These are phyloP conservation scores for Sergeia podlipaevii DNA, from an alignment of 208 protist genomes.

Conservation along the genomic window DNA sequence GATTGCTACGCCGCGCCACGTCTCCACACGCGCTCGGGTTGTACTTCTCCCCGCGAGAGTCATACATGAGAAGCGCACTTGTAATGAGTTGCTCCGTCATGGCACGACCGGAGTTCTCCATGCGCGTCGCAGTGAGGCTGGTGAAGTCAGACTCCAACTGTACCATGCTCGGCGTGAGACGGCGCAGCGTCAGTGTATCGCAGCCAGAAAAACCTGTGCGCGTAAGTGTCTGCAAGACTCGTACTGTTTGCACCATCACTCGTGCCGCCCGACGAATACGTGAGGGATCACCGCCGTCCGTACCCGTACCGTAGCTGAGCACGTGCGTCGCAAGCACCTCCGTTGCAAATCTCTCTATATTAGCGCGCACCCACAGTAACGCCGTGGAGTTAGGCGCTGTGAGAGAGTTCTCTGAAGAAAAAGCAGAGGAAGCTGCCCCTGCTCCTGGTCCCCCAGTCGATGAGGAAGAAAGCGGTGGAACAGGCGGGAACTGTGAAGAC, in stretches of 20 bases:
- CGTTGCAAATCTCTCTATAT: conserved; percentile 56
- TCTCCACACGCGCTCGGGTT: conserved; percentile 40
- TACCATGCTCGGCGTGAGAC: conserved; percentile 68
- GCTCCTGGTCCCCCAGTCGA: too few relatives aligned
- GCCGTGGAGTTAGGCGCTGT: conserved; percentile 68
- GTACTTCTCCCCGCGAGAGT: conserved; percentile 15
- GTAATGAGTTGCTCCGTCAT: conserved; percentile 70
- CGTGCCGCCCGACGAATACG: conserved; percentile 65
- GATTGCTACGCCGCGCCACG: conserved; percentile 49
- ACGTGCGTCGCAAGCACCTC: conserved; percentile 67
- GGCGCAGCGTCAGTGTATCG: conserved; percentile 58
- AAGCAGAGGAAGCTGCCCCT: too few relatives aligned
- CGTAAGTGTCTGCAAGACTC: conserved; percentile 47
- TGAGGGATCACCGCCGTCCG: conserved; percentile 73
- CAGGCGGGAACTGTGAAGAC: too few relatives aligned
- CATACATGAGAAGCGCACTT: conserved; percentile 30
- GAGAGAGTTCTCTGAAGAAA: conserved; percentile 16
- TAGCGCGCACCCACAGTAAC: conserved; percentile 73
- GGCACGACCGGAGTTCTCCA: conserved; percentile 45
- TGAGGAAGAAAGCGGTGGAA: too few relatives aligned
- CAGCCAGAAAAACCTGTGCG: conserved; percentile 58
- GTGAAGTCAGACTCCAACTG: conserved; percentile 70
- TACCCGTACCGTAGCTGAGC: conserved; percentile 72
- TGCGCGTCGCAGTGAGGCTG: conserved; percentile 30
- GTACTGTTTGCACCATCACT: conserved; percentile 56